Evolutionary conservation across 2,329 filamentous ascomycete genomes (phyloP).

Genomic region (Microsporum ferrugineum): DNA sequence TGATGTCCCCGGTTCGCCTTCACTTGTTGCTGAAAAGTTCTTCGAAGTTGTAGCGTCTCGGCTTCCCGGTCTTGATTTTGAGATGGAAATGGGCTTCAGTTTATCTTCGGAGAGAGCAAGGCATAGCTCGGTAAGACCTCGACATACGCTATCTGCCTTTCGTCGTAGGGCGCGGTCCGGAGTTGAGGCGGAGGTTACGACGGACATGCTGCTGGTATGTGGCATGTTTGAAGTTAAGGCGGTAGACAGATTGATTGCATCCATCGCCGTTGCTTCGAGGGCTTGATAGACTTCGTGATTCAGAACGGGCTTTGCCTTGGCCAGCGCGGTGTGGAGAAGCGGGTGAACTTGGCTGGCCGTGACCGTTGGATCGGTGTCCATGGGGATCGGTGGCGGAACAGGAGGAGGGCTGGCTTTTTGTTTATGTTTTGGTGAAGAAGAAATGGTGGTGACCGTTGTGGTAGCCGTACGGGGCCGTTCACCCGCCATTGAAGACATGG

Average conservation of each 20-base stretch:
- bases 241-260: slow-evolving; percentile 66
- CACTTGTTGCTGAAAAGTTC: slow-evolving; percentile 10
- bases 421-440: slow-evolving; percentile 70
- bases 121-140: slow-evolving; percentile 83
- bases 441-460: slow-evolving; percentile 81
- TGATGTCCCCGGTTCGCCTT: slow-evolving; percentile 20
- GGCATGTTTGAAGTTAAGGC: slow-evolving; percentile 66
- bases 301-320: slow-evolving; percentile 62
- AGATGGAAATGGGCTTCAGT: slow-evolving; percentile 13
- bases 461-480: slow-evolving; percentile 84
- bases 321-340: slow-evolving; percentile 66
- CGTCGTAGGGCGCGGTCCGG: slow-evolving; percentile 77
- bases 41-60: slow-evolving; percentile 20
- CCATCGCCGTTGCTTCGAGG: slow-evolving; percentile 67
- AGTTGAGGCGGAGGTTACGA: slow-evolving; percentile 25
- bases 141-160: slow-evolving; percentile 86
- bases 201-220: slow-evolving; percentile 31
- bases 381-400: slow-evolving; percentile 25
- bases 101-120: slow-evolving; percentile 62
- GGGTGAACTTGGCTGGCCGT: slow-evolving; percentile 55
- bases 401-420: slow-evolving; percentile 38
- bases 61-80: slow-evolving; percentile 22
- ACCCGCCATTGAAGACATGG: slow-evolving; percentile 59
- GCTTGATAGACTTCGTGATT: slow-evolving; percentile 62
- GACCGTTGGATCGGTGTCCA: slow-evolving; percentile 27